Evolutionary conservation across 1,284 basidiomycete species (phyloP), one percentile per base, ranked within the genome.

Genomic region (Pholiota adiposa): DNA sequence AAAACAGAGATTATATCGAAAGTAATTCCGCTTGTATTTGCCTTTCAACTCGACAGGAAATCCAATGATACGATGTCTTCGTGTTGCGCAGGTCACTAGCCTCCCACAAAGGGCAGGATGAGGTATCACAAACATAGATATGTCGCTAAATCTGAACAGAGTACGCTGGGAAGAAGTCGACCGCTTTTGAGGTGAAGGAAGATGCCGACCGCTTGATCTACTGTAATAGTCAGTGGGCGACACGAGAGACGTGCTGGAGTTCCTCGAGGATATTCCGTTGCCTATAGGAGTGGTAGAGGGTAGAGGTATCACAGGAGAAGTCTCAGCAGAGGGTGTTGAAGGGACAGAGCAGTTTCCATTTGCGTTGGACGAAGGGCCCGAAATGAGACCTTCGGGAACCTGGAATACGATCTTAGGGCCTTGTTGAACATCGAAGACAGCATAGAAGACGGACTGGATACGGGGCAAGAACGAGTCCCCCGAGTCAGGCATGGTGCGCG

Each of bases 1-100:
- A 73, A 98, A 97, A 73, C 94, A 97, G 34, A 98, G 77, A 71
- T 98, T 99, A 79, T 96, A 99, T 69, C 93, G 86, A 74, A 98
- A 97, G 75, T 92, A 92, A 70, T 95, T 91, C 38, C 94, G 83
- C 63, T 87, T 82, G 70, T 97, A 97, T 62, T 85, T 74, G 40
- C 85, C 79, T 71, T 82, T 72, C 68, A 97, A 80, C 62, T 91
- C 85, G 51, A 93, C 88, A 3, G 96, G 96, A 68, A 96, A 93
- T 0, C 96, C 95, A 59, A 97, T 89, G 60, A 98, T 87, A 55
- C 93, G 87, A 72, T 93, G 89, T 55, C 80, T 83, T 52, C 83
- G 83, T 1, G 89, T 90, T 18, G 89, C 80, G 67, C 88, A 90
- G 25, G 84, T 94, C 41, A 98, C 92, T 14, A 99, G 84, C 63